Base-by-base conservation (phyloP, 345 rosid species). In the Stellera chamaejasme region DNA sequence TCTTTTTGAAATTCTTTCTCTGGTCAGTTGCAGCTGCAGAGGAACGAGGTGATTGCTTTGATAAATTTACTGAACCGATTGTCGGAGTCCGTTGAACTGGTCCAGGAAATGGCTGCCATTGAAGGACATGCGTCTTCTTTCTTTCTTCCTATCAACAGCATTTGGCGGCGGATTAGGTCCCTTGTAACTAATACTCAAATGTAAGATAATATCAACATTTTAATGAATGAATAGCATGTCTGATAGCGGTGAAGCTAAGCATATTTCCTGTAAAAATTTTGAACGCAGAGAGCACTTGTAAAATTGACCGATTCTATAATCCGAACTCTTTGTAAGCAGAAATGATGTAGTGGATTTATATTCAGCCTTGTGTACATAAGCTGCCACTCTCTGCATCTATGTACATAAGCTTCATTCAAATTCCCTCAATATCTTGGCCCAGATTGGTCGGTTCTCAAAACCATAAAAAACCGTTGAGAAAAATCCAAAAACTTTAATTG, bases 41-140 rank as follows among this genome's bases (percentile, higher is more conserved):
- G 59, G 59, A 53, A 62, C 42, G 66, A 62, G 54, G 66, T 62
- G 47, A 62, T 53, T 53, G 66, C 66, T 36, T 13, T 62, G 58
- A 53, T 53, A 36, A 62, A 62, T 52, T 52, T 62, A 44, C 66
- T 62, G 6, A 62, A 62, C 46, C 58, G 66, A 28, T 52, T 62
- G 11, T 53, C 66, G 0, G 66, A 62, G 25, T 62, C 66, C 13
- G 9, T 62, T 27, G 53, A 62, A 44, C 53, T 62, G 16, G 66
- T 62, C 43, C 66, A 62, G 15, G 58, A 62, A 62, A 62, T 52
- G 66, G 52, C 44, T 19, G 42, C 46, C 13, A 2, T 10, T 4
- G 44, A 45, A 53, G 57, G 66, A n/a, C 55, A 54, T 32, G 10
- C 50, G 27, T 19, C 23, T 19, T 51, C 58, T 52, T 62, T 45